These are phyloP conservation scores for Scedosporium dehoogii DNA, from an alignment of 2,329 filamentous ascomycete genomes.

Conservation along the genomic window DNA sequence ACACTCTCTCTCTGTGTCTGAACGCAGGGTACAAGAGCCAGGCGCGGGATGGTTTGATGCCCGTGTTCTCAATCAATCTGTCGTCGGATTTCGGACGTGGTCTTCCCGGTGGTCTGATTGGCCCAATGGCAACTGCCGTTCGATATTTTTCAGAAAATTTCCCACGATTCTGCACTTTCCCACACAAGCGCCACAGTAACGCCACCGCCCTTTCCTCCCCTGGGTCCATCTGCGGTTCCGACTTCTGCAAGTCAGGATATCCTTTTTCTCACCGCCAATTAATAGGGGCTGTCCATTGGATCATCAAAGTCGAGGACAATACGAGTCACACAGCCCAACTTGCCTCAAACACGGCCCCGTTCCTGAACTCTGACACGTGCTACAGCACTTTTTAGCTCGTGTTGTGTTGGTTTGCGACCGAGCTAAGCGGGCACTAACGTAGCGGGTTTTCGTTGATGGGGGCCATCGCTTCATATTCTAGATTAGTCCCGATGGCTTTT, in stretches of 20 bases:
- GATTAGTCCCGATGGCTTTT: no score
- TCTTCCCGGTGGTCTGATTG: neutral
- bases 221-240: neutral
- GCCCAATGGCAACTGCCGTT: neutral
- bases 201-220: neutral
- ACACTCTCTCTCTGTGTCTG: neutral
- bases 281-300: neutral
- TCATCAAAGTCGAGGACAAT: neutral
- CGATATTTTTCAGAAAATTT: neutral
- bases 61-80: neutral
- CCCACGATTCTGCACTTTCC: neutral
- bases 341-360: neutral
- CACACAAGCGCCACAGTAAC: neutral
- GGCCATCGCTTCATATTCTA: neutral
- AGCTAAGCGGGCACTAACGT: no score
- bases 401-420: no score
- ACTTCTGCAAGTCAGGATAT: neutral
- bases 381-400: neutral
- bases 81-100: neutral
- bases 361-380: neutral
- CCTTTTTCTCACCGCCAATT: neutral
- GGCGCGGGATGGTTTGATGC: neutral
- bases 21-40: neutral
- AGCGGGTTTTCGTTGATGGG: neutral
- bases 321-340: neutral